Evolutionary conservation across 306 rosid genomes (phyloP), one percentile per base, ranked within the genome.

Genomic region (Bauhinia variegata): DNA sequence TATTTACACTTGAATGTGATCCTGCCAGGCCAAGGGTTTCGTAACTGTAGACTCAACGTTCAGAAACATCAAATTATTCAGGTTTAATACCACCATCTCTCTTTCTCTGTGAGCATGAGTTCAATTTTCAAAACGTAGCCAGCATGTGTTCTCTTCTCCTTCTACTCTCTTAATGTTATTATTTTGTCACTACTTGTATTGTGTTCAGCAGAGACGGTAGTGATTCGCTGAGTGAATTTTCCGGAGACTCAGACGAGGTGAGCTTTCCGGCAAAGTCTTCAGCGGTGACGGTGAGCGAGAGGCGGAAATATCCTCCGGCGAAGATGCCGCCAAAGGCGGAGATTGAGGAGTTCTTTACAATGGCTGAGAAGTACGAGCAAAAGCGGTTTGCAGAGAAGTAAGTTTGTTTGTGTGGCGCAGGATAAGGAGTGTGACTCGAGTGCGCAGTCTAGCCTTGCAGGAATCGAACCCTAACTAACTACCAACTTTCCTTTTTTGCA

Each of bases 361-460:
- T n/a, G 46, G 89, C 91, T 5, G 98, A 93, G 81, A 84, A 81
- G 76, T 47, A 80, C 79, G 89, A 87, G 75, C 83, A 79, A 66
- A 89, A 84, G 63, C 87, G 85, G 57, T 93, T 93, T 74, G 70
- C 82, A 0, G 91, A 83, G 76, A 93, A 88, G 98, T 93, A 76
- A 83, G 96, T 42, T 6, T 8, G 60, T 15, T 3, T 37, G 54
- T 31, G 72, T 33, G 67, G 80, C 76, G 80, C 68, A 81, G 63
- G 84, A 79, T 86, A 88, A 47, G 74, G 44, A 32, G 43, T 56
- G 71, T 70, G 68, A 71, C 28, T 57, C 33, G 7, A 4, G 5
- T 23, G 82, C 78, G 79, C 75, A 88, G 32, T 67, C 9, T 86
- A 88, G 83, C 43, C 10, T 36, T 14, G 42, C 13, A 51, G 74